Percentiles rank a stretch among this genome's conserved stretches.
These are phyloP conservation scores for Acaromyces ingoldii DNA, from an alignment of 1,284 basidiomycete species.

Conservation along the genomic window DNA sequence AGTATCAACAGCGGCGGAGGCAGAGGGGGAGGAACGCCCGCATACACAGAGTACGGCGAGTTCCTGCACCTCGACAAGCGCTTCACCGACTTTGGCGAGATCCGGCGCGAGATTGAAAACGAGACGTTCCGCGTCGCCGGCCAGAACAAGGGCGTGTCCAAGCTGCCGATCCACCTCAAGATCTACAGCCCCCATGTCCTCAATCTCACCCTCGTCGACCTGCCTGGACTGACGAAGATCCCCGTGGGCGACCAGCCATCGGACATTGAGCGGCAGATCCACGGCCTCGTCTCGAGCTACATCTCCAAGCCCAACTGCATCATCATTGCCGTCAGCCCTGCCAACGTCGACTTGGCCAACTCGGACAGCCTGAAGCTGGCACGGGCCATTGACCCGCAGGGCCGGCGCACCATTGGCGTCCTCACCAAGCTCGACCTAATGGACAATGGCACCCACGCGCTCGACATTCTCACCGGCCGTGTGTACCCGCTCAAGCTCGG, in stretches of 20 bases:
- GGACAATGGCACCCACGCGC: slow-evolving; percentile 96
- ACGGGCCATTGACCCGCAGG: slow-evolving; percentile 88
- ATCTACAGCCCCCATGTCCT: slow-evolving; percentile 93
- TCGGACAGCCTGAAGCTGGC: slow-evolving; percentile 96
- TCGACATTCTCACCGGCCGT: slow-evolving; percentile 90
- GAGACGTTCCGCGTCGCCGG: slow-evolving; percentile 96
- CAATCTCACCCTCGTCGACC: slow-evolving; percentile 89
- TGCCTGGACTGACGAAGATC: slow-evolving; percentile 87
- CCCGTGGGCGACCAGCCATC: slow-evolving; percentile 62
- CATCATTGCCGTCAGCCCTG: slow-evolving; percentile 90
- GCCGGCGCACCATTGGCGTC: slow-evolving; percentile 89
- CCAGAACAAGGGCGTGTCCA: slow-evolving; percentile 97
- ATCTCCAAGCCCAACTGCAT: slow-evolving; percentile 96
- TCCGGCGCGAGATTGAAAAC: slow-evolving; percentile 93
- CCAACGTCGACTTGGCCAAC: slow-evolving; percentile 97
- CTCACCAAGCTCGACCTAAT: slow-evolving; percentile 96
- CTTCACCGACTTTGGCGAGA: slow-evolving; percentile 88
- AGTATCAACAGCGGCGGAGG: no score
- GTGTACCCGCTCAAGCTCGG: slow-evolving; percentile 96
- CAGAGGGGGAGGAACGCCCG: no score
- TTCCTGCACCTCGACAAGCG: slow-evolving; percentile 94
- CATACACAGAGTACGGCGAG: slow-evolving; percentile 77
- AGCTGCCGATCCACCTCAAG: slow-evolving; percentile 85
- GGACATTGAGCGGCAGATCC: slow-evolving; percentile 95
- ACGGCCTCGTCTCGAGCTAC: slow-evolving; percentile 85